Evolutionary conservation across 176 grass and related monocot genomes (phyloP), one percentile per base, ranked within the genome.

Genomic region (Aegilops umbellulata): DNA sequence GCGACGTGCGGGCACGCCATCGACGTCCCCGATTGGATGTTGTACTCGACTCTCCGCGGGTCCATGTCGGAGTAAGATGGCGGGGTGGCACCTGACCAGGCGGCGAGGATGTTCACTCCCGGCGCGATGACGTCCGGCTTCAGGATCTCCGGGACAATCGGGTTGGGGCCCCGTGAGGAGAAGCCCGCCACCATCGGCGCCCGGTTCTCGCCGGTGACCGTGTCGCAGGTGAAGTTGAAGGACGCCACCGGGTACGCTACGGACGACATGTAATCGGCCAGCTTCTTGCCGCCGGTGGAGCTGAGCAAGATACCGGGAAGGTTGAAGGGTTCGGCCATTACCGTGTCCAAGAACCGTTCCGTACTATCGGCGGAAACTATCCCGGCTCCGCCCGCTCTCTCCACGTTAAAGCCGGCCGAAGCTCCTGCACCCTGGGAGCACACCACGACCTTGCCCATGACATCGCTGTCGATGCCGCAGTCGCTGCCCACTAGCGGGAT

Each of bases 401-500:
- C 23, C 51, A 91, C 76, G 8, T 34, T 0, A 14, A 74, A 15
- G 71, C 71, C 71, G 13, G 3, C 25, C 38, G 0, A 7, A 7
- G 23, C 71, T 74, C 8, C 60, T 5, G 2, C 44, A 3, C 31
- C 32, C 7, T 16, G 1, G 2, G 13, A 17, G 74, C 89, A 87
- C 12, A 84, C 80, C 1, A 84, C 64, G 8, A 91, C 79, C 31
- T 87, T 87, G 19, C 89, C 85, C 71, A 26, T 84, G 27, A 91
- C 30, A 31, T 31, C 30, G 30, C 30, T 31, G 30, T 31, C 30
- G 30, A 31, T 31, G 0, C 0, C 0, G 58, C 73, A 91, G 38
- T 3, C 11, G 27, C 29, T 61, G 24, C 14, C 1, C 5, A 68
- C 12, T 0, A 88, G 55, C 11, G 1, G 35, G 7, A 47, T 1